A percentile compares a stretch with the other conserved stretches of the same genome.
Conservation (phyloP, 2,329 filamentous ascomycete genomes). For the Incumbomyces lentus region DNA sequence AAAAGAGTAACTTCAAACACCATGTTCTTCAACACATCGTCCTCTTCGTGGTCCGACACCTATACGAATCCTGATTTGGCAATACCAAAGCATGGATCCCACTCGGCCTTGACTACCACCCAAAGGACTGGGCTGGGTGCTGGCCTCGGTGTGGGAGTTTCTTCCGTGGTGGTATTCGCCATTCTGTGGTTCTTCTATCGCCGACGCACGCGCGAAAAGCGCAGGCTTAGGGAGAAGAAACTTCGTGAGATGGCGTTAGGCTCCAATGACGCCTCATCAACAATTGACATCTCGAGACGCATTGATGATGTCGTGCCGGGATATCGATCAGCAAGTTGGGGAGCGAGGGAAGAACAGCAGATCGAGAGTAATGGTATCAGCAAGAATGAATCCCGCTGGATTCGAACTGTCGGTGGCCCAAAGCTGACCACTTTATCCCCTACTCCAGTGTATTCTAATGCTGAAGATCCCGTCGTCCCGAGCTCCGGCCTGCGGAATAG, state of each 20-base stretch:
- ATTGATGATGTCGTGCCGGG: conserved; percentile 1
- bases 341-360: conserved; percentile 15
- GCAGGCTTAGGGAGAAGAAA: conserved; percentile 42
- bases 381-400: neutral
- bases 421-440: neutral
- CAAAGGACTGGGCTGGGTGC: conserved; percentile 52
- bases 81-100: conserved; percentile 10
- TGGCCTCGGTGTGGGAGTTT: conserved; percentile 54
- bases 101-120: conserved; percentile 20
- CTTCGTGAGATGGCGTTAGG: conserved; percentile 43
- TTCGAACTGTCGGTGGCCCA: neutral
- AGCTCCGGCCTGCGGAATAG: conserved; percentile 30
- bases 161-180: conserved; percentile 39
- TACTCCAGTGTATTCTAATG: conserved; percentile 13
- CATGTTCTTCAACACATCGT: conserved; percentile 51
- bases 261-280: conserved; percentile 39
- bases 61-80: conserved; percentile 41
- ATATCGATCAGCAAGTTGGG: conserved; percentile 18
- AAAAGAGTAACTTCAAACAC: conserved; percentile 32
- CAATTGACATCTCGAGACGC: conserved; percentile 20
- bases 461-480: conserved; percentile 31
- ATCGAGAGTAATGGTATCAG: conserved; percentile 13
- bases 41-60: conserved; percentile 46
- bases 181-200: conserved; percentile 42
- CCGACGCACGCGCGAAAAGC: conserved; percentile 34